Percentiles rank a stretch among this genome's conserved stretches.
phyloP scores from a whole-genome alignment of 1,284 basidiomycete species.

The Microbotryum saponariae region DNA sequence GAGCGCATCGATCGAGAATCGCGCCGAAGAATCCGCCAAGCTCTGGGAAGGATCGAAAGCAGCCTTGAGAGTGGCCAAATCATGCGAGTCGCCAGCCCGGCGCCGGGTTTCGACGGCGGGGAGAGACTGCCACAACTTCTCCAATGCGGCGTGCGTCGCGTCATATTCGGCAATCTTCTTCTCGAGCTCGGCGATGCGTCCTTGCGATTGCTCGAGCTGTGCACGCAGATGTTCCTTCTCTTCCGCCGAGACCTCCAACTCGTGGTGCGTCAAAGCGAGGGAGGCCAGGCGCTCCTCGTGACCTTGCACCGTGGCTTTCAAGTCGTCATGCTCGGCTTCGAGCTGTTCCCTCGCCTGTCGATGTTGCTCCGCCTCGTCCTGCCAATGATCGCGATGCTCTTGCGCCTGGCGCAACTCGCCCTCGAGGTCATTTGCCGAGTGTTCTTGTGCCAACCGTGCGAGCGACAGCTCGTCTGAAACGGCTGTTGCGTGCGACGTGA shows the following conservation, averaged over 20 bases:
- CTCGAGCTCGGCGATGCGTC: slow-evolving; percentile 1
- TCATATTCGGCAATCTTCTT: slow-evolving; percentile 6
- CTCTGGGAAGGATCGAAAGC: slow-evolving; percentile 13
- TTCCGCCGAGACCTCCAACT: slow-evolving; percentile 3
- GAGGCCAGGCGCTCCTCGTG: slow-evolving; percentile 3
- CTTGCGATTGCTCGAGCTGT: slow-evolving; percentile 13
- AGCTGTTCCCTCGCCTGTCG: slow-evolving; percentile 9
- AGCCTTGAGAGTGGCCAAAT: slow-evolving; percentile 17
- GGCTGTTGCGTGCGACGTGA: slow-evolving; percentile 5
- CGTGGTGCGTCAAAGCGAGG: slow-evolving; percentile 2
- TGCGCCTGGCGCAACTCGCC: slow-evolving; percentile 2
- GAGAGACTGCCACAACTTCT: slow-evolving; percentile 14
- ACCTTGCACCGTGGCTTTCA: not conserved
- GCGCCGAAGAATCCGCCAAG: slow-evolving; percentile 4
- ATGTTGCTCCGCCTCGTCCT: slow-evolving; percentile 5
- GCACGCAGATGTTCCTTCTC: slow-evolving; percentile 5
- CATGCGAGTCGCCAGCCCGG: slow-evolving; percentile 8
- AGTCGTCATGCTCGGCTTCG: slow-evolving; percentile 1
- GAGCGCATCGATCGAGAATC: slow-evolving; percentile 20
- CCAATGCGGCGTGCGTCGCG: slow-evolving; percentile 9
- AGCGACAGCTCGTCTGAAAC: slow-evolving; percentile 5
- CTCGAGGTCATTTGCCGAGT: not conserved
- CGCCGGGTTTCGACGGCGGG: not conserved
- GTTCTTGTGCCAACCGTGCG: no score
- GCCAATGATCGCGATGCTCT: not conserved